Base-by-base conservation (phyloP, 2,329 filamentous ascomycete genomes). In the Coniochaeta sp. region DNA sequence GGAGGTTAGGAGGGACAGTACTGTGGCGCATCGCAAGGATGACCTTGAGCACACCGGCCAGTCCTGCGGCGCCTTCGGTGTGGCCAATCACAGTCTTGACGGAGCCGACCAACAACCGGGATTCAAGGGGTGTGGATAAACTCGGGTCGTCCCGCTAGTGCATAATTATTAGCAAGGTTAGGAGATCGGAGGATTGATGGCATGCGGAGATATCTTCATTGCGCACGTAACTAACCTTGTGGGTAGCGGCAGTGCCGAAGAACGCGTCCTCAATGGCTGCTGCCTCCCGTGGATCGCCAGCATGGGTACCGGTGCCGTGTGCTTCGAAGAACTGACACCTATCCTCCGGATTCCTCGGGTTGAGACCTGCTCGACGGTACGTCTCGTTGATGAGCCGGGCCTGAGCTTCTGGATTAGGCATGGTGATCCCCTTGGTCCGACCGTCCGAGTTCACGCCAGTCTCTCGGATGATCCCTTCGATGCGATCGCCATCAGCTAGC, bases 401-500 rank as follows among this genome's bases (percentile, higher is more conserved):
- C 64, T 84, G 82, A 0, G 79, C 76, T 2, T 67, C 60, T 0
- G 71, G 67, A 58, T 72, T 83, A 0, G 84, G 84, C 68, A 82
- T 76, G 0, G 82, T 85, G 61, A 86, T 79, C 0, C 82, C 82
- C n/a, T 70, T 44, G 63, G 81, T 76, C 34, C 68, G 71, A 14
- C 83, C 83, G 64, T 86, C 82, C 28, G 76, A 76, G 62, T 81
- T 82, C 57, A 76, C 67, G 12, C 73, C 77, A 0, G 77, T 79
- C 50, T 77, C 77, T 5, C 80, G 76, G 54, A 84, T 76, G 55
- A 83, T 67, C 22, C 73, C 76, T 36, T 76, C 69, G 44, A 83
- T 79, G 1, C 62, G 57, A 58, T 79, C 77, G 4, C 80, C 79
- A 57, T 83, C 81, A 3, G 71, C 70, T 8, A 86, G 61, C 0